Percentiles rank a stretch among this genome's conserved stretches.
These are phyloP conservation scores for Triangularia setosa DNA, from an alignment of 2,329 filamentous ascomycete species.

Conservation along the genomic window DNA sequence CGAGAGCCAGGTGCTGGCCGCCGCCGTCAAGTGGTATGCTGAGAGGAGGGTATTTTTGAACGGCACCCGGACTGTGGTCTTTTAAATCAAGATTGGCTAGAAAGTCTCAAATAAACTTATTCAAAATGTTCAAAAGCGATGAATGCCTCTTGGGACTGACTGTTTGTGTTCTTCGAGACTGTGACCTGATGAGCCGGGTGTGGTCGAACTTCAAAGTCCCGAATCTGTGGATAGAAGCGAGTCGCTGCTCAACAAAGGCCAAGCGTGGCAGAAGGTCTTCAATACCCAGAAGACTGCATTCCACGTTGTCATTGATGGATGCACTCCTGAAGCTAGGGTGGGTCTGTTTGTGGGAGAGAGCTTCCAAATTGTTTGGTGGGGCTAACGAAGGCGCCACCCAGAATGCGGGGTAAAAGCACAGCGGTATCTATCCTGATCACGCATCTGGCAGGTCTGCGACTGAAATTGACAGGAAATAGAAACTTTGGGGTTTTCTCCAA, in stretches of 20 bases:
- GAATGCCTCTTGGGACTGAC: too few relatives aligned
- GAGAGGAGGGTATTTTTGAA: constrained; percentile 69
- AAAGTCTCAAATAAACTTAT: not conserved
- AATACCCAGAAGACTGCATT: too few relatives aligned
- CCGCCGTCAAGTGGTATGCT: constrained; percentile 79
- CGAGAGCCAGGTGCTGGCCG: constrained; percentile 76
- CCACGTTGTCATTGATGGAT: too few relatives aligned
- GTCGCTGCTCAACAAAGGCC: too few relatives aligned
- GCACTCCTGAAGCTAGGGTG: too few relatives aligned
- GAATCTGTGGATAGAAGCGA: not conserved
- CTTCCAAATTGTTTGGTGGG: not conserved
- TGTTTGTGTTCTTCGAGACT: not conserved
- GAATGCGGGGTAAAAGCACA: not conserved
- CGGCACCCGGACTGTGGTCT: constrained; percentile 26
- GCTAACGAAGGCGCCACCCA: too few relatives aligned
- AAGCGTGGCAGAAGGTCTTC: too few relatives aligned
- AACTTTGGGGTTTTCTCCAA: too few relatives aligned
- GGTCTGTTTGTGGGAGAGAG: too few relatives aligned
- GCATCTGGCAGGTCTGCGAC: not conserved
- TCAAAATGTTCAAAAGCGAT: too few relatives aligned
- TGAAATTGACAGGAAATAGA: not conserved
- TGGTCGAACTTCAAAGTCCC: not conserved
- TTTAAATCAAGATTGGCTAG: constrained; percentile 9
- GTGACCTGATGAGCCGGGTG: not conserved
- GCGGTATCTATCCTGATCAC: not conserved